A percentile compares a stretch with the other conserved stretches of the same genome.
Evolutionary conservation across 1,284 basidiomycete species (phyloP).

Genomic region (Albatrellus sp.): DNA sequence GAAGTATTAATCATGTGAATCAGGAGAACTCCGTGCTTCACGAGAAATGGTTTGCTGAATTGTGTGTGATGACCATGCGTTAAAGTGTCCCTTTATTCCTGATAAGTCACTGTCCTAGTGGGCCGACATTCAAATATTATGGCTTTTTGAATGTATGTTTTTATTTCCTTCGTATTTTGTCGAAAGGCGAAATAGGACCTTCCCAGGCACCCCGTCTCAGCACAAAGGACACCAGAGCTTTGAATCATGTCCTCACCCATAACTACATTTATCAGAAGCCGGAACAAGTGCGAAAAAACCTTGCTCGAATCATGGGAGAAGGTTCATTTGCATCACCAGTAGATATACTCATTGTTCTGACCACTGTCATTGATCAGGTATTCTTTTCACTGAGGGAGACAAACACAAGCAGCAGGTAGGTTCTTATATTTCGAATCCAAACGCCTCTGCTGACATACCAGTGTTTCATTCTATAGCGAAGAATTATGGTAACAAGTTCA

Average conservation of each 20-base stretch:
- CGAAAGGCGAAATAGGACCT: background rate
- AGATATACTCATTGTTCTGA: background rate
- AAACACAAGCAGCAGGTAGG: constrained; percentile 37
- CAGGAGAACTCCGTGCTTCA: too few species aligned
- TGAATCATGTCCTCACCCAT: constrained; percentile 37
- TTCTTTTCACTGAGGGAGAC: constrained; percentile 15
- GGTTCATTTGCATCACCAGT: constrained; percentile 19
- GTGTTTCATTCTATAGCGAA: constrained; percentile 13
- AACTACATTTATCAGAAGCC: constrained; percentile 16
- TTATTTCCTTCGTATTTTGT: background rate
- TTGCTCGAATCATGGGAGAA: constrained; percentile 28
- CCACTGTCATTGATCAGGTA: background rate
- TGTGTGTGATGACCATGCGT: too few species aligned
- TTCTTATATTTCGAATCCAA: background rate
- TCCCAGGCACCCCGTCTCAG: constrained; percentile 27
- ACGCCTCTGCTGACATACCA: background rate
- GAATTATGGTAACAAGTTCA: constrained; percentile 21
- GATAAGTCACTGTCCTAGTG: too few species aligned
- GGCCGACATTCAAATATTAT: constrained; percentile 28
- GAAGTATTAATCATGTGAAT: too few species aligned
- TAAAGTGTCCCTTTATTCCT: too few species aligned
- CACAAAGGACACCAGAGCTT: constrained; percentile 35
- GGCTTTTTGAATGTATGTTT: constrained; percentile 31
- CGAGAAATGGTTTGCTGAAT: too few species aligned
- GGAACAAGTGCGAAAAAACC: constrained; percentile 19